Base-by-base conservation (phyloP, 2,329 filamentous ascomycete species). In the Colletotrichum sublineola region DNA sequence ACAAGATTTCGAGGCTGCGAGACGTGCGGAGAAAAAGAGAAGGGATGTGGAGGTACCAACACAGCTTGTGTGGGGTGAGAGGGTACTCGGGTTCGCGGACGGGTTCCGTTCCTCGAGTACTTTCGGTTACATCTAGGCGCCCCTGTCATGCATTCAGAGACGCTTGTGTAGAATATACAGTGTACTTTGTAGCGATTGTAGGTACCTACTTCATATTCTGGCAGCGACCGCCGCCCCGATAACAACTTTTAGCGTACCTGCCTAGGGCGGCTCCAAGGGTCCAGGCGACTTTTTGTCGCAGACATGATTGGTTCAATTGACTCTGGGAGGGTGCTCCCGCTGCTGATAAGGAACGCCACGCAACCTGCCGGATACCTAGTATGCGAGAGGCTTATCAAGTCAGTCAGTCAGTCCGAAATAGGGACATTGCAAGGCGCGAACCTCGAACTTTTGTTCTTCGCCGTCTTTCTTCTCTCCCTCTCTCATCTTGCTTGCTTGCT, bases 361-460 rank as follows among this genome's bases (percentile, higher is more conserved):
- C 24, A 3, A 18, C n/a, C 42, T 29, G 3, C 15, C 15, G 31
- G 24, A 24, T 24, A 24, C 24, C 20, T 63, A 5, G 11, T 8
- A 50, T 53, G 53, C 55, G 29, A 57, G 36, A 50, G 62, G 53
- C 53, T 53, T 62, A 29, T 60, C 33, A 66, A 20, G 55, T 67
- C 53, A 55, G 46, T 55, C 60, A 24, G 24, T 67, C 62, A 31
- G 55, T 44, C 62, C 40, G 20, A 52, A 62, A 42, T 46, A 48
- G 12, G n/a, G 20, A 29, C 44, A 31, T 38, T 38, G 11, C 48
- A 56, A 44, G 42, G 44, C 44, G 53, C 24, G 44, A 44, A 66
- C 62, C 64, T 60, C 29, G 31, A 7, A 18, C 29, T 65, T 66
- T 69, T 31, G 61, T 53, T 58, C 52, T 61, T 63, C 24, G 42